Evolutionary conservation across 495 filamentous ascomycete species (phyloP), one percentile per base, ranked within the genome.

Genomic region (Annulohypoxylon moriforme): DNA sequence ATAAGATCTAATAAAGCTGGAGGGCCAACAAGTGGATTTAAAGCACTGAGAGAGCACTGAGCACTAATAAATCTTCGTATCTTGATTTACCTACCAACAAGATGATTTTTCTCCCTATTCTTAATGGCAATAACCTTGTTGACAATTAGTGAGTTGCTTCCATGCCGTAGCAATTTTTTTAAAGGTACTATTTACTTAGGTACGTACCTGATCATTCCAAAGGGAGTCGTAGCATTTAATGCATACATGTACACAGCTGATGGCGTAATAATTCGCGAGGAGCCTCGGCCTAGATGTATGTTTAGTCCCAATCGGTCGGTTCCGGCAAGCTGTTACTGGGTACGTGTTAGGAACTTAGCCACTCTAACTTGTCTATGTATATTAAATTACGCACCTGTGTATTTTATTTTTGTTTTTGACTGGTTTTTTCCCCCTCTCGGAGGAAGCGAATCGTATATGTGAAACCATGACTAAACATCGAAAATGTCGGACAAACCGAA

Each of bases 21-120:
- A 64, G 42, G 56, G 16, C 53, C 16, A 34, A n/a, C 3, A 55
- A 69, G 49, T 57, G 40, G 27, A 58, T 57, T 62, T 58, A 53
- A 25, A 53, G 49, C 49, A 31, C 11, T 53, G 1, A 31, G 25
- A 53, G 13, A 53, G 49, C 49, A 31, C 11, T 53, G 1, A 31
- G 25, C 14, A 31, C 49, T 53, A 31, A 10, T 25, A n/a, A 24
- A 20, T 11, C 25, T 24, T 8, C 5, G 6, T 34, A 10, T 55
- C 50, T 52, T 20, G 50, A 3, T 55, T 55, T 2, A n/a, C 9
- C 29, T n/a, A 34, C 10, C 10, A n/a, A 33, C 9, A 52, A 27
- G 7, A 10, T 29, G 22, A 29, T 7, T 29, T 52, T 29, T 7
- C 10, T 29, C 3, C 4, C 13, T 29, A 3, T 29, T 29, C 6